Conservation (phyloP, 768 basidiomycete genomes). For the Podaxis sp. region DNA sequence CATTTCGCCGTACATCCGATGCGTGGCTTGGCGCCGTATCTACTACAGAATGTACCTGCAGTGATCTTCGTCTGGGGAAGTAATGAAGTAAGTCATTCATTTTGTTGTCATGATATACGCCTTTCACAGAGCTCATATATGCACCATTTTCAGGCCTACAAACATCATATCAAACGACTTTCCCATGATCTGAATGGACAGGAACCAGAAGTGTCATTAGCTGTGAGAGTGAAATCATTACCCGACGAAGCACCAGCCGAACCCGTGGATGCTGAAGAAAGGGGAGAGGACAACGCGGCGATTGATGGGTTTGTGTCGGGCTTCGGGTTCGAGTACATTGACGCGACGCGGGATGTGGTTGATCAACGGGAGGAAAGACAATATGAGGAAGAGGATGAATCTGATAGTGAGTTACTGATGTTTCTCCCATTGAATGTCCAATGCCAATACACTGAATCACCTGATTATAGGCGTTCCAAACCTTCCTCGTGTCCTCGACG, state of each 20-base stretch:
- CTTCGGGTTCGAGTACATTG: slow-evolving; percentile 75
- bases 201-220: slow-evolving; percentile 70
- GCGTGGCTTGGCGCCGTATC: slow-evolving; percentile 35
- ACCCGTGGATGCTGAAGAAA: slow-evolving; percentile 19
- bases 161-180: slow-evolving; percentile 48
- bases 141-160: slow-evolving; percentile 43
- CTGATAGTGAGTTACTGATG: slow-evolving; percentile 16
- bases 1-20: slow-evolving; percentile 56
- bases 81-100: slow-evolving; percentile 50
- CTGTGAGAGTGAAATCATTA: slow-evolving; percentile 42
- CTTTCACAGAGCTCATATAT: not conserved
- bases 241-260: slow-evolving; percentile 10
- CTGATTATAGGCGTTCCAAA: slow-evolving; percentile 37
- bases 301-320: slow-evolving; percentile 64
- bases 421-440: not conserved
- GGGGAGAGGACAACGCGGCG: slow-evolving; percentile 41
- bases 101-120: not conserved
- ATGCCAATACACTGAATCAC: not conserved
- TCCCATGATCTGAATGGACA: slow-evolving; percentile 42
- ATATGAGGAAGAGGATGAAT: slow-evolving; percentile 17
- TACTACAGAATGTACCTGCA: slow-evolving; percentile 54
- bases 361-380: not conserved
- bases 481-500: slow-evolving; percentile 69
- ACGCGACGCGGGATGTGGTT: slow-evolving; percentile 35
- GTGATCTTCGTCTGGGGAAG: slow-evolving; percentile 67